phyloP scores from a whole-genome alignment of 164 flowering plant species.

The Macadamia tetraphylla region DNA sequence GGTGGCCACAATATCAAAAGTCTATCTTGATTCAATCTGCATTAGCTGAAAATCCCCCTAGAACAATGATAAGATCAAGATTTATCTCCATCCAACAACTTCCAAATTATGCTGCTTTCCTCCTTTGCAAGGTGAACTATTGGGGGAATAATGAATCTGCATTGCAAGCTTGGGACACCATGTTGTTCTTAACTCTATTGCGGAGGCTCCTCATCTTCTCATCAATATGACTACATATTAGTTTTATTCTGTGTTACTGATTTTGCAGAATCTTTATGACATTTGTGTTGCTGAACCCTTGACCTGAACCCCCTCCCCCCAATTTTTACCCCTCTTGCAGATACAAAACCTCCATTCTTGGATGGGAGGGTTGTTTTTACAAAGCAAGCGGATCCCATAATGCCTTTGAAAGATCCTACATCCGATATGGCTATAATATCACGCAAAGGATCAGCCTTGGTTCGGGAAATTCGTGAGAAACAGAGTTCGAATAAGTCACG shows the following conservation, averaged over 20 bases:
- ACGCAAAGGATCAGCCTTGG: conserved; percentile 84
- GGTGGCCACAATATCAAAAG: too few relatives aligned
- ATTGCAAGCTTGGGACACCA: too few relatives aligned
- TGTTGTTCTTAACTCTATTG: too few relatives aligned
- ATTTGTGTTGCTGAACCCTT: background rate
- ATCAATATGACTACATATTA: too few relatives aligned
- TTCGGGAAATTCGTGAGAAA: conserved; percentile 84
- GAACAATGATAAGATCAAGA: too few relatives aligned
- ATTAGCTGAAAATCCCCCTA: too few relatives aligned
- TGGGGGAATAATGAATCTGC: too few relatives aligned
- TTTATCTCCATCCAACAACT: too few relatives aligned
- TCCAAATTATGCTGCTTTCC: too few relatives aligned
- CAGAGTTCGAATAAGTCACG: conserved; percentile 87
- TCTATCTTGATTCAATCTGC: too few relatives aligned
- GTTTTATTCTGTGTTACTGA: background rate
- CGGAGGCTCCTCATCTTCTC: too few relatives aligned
- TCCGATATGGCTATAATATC: conserved; percentile 99
- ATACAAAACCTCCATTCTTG: conserved; percentile 96
- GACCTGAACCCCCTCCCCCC: background rate
- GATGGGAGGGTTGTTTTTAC: conserved; percentile 95
- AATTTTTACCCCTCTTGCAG: conserved; percentile 27
- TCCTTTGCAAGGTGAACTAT: too few relatives aligned
- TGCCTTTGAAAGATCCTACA: conserved; percentile 96
- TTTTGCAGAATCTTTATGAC: background rate
- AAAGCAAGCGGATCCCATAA: conserved; percentile 90